Evolutionary conservation across 2,329 filamentous ascomycete species (phyloP).

Genomic region (Hymenoscyphus albidus): DNA sequence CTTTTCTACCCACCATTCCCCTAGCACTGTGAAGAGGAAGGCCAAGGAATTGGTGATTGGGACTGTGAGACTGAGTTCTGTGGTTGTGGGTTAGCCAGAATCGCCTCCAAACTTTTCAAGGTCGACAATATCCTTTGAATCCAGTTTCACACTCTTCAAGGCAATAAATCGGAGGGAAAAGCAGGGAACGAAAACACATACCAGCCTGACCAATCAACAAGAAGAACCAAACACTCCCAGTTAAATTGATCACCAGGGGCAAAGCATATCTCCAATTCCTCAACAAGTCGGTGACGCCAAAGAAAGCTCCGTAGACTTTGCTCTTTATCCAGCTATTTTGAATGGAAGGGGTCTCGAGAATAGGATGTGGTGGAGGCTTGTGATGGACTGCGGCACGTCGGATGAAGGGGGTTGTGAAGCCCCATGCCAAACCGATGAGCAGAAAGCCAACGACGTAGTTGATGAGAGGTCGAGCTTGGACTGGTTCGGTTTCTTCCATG

Average conservation of each 20-base stretch:
- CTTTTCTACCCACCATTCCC: conserved; percentile 90
- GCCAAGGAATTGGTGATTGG: conserved; percentile 93
- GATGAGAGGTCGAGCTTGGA: conserved; percentile 42
- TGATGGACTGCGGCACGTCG: conserved; percentile 77
- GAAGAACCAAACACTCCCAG: conserved; percentile 96
- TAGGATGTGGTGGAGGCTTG: conserved; percentile 56
- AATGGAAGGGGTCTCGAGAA: conserved; percentile 50
- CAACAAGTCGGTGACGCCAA: conserved; percentile 73
- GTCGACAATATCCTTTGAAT: not conserved
- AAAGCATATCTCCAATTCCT: conserved; percentile 79
- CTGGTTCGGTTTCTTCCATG: conserved; percentile 4
- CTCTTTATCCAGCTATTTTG: conserved; percentile 56
- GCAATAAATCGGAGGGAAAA: not conserved
- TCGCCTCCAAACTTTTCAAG: not conserved
- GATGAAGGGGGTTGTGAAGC: conserved; percentile 89
- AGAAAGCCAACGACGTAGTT: conserved; percentile 88
- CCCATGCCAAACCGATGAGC: conserved; percentile 88
- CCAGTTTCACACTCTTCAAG: not conserved
- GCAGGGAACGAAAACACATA: conserved; percentile 42
- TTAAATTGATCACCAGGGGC: conserved; percentile 81
- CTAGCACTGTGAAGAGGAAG: conserved; percentile 92
- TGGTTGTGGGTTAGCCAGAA: conserved; percentile 9
- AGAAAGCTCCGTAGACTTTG: conserved; percentile 62
- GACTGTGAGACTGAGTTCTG: conserved; percentile 88
- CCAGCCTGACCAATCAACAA: conserved; percentile 87